Conservation (phyloP, 2,329 filamentous ascomycete species). For the Zasmidium cellare region DNA sequence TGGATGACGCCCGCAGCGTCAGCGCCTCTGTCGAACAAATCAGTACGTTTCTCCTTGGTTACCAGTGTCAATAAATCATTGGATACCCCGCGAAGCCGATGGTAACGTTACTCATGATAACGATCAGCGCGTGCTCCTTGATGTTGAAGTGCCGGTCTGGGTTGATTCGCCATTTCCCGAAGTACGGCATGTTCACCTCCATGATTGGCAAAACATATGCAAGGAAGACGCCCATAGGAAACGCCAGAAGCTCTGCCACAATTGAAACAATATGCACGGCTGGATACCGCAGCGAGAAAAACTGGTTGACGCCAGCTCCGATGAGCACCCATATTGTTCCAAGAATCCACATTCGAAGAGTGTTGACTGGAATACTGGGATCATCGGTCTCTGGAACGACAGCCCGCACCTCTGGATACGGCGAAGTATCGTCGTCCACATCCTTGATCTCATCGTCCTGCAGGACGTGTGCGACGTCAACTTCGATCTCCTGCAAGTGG, state of each 20-base stretch:
- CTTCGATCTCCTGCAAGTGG: constrained; percentile 34
- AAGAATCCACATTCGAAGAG: constrained; percentile 51
- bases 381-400: constrained; percentile 66
- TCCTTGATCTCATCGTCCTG: constrained; percentile 45
- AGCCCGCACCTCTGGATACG: constrained; percentile 62
- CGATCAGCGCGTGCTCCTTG: constrained; percentile 46
- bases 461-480: constrained; percentile 41
- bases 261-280: constrained; percentile 88
- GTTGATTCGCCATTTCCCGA: constrained; percentile 33
- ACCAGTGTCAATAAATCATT: no score
- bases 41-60: no score
- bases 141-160: constrained; percentile 30
- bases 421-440: constrained; percentile 47
- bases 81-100: constrained; percentile 55
- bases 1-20: constrained; percentile 62
- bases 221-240: constrained; percentile 79
- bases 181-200: constrained; percentile 56
- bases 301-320: constrained; percentile 62
- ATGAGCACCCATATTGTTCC: constrained; percentile 48
- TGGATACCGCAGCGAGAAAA: constrained; percentile 87
- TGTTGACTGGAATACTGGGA: constrained; percentile 63
- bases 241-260: constrained; percentile 80
- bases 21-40: no score
- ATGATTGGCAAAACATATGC: constrained; percentile 64
- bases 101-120: constrained; percentile 43